Evolutionary conservation across 2,329 filamentous ascomycete genomes (phyloP).

Genomic region (Pestalotiopsis sp.): DNA sequence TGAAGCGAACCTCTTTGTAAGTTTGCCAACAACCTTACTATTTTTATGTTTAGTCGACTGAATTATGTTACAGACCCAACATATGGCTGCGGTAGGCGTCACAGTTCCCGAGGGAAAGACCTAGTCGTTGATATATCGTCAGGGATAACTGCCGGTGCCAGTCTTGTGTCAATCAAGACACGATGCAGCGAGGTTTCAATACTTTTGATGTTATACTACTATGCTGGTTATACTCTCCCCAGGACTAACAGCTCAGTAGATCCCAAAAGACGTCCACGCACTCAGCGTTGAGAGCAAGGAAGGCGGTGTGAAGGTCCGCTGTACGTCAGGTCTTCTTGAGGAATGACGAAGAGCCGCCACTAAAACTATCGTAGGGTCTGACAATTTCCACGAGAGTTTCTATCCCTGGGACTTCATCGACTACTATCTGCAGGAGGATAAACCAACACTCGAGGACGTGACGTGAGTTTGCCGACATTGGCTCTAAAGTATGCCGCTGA

Average conservation of each 20-base stretch:
- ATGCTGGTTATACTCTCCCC: neutral
- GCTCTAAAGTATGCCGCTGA: neutral
- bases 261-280: constrained; percentile 44
- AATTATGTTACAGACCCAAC: constrained; percentile 42
- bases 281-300: constrained; percentile 31
- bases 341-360: neutral
- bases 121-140: neutral
- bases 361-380: constrained; percentile 53
- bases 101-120: neutral
- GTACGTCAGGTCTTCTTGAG: constrained; percentile 33
- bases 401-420: constrained; percentile 68
- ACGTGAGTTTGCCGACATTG: constrained; percentile 25
- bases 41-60: constrained; percentile 6
- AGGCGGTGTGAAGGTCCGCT: constrained; percentile 47
- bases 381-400: constrained; percentile 67
- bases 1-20: constrained; percentile 23
- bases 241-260: constrained; percentile 33
- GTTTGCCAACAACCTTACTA: constrained; percentile 4
- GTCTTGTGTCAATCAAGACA: constrained; percentile 68
- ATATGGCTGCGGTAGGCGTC: constrained; percentile 38
- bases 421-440: constrained; percentile 40
- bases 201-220: constrained; percentile 60
- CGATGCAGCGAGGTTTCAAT: constrained; percentile 68
- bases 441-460: constrained; percentile 33
- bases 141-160: constrained; percentile 75